Base-by-base conservation (phyloP, 2,329 filamentous ascomycete species). In the Fusarium tanahbumbuense region DNA sequence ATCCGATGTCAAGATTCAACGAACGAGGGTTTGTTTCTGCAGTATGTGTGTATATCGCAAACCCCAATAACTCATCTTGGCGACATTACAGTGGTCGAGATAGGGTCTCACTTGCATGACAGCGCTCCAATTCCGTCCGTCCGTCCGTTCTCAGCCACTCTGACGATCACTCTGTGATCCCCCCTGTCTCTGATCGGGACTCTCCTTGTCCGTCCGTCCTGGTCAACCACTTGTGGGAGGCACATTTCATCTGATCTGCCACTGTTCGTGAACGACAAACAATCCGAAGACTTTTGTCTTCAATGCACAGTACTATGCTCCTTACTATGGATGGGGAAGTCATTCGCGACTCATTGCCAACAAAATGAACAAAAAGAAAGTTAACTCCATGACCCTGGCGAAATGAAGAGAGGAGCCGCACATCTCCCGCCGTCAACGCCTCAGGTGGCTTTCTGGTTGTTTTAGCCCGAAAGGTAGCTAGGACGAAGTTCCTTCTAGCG, bases 121-220 rank as follows among this genome's bases (percentile, higher is more conserved):
- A 68, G 61, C 71, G 46, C 62, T 60, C 52, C 44, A 63, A 48
- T 73, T 74, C 67, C 67, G 64, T 52, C 45, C 37, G 58, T 37
- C 67, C n/a, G n/a, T n/a, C n/a, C 64, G 64, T 52, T 42, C 37
- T 60, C 34, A 41, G 48, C 42, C 53, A 52, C 45, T 61, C 41
- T 41, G 56, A 47, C 28, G 45, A 64, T 63, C 68, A 71, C 55
- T 73, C 67, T 58, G 22, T 23, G 40, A 18, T 52, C 52, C 20
- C 69, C 61, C 72, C 60, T 73, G 72, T 63, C 64, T 70, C 49
- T 66, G 53, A 73, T 70, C 67, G 55, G 55, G 25, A 27, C 64
- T 56, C 56, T 60, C 59, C 46, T 60, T 47, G 46, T 49, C 60
- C 40, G 28, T 27, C 52, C 34, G 25, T 34, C 55, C 48, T 52